Conservation (phyloP, 164 flowering plant species). For the Nelumbo lutea region DNA sequence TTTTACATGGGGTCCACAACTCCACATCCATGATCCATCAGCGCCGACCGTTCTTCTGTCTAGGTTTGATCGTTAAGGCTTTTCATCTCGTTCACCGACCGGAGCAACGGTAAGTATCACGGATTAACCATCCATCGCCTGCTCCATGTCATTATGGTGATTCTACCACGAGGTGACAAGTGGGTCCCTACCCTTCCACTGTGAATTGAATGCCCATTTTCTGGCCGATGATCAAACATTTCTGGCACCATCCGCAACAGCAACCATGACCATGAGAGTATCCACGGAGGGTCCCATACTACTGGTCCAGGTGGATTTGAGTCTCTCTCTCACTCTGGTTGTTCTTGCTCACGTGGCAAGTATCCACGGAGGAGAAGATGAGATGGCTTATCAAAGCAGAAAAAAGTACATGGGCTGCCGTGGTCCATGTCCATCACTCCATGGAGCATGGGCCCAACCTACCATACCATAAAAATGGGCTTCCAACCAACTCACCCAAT, state of each 20-base stretch:
- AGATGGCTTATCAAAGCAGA: neutral
- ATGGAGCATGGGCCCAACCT: neutral
- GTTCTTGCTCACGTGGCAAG: too few relatives aligned
- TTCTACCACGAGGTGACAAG: neutral
- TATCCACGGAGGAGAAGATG: neutral
- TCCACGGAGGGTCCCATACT: neutral
- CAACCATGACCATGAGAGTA: neutral
- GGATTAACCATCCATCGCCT: neutral
- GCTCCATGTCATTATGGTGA: neutral
- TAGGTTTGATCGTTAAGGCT: too few relatives aligned
- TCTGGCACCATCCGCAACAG: constrained; percentile 2
- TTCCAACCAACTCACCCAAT: too few relatives aligned
- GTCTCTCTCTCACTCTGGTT: too few relatives aligned
- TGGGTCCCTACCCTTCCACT: constrained; percentile 1
- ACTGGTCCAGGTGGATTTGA: too few relatives aligned
- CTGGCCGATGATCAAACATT: constrained; percentile 2
- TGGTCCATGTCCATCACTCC: neutral
- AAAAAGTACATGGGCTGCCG: neutral
- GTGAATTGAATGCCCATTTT: neutral
- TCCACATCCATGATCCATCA: too few relatives aligned
- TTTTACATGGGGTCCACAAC: too few relatives aligned
- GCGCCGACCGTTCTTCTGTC: too few relatives aligned
- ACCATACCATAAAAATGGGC: neutral
- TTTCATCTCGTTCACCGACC: too few relatives aligned
- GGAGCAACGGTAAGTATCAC: neutral